A percentile compares a stretch with the other conserved stretches of the same genome.
These are phyloP conservation scores for Candida coleopterorum DNA, from an alignment of 805 yeast genomes.

Conservation along the genomic window DNA sequence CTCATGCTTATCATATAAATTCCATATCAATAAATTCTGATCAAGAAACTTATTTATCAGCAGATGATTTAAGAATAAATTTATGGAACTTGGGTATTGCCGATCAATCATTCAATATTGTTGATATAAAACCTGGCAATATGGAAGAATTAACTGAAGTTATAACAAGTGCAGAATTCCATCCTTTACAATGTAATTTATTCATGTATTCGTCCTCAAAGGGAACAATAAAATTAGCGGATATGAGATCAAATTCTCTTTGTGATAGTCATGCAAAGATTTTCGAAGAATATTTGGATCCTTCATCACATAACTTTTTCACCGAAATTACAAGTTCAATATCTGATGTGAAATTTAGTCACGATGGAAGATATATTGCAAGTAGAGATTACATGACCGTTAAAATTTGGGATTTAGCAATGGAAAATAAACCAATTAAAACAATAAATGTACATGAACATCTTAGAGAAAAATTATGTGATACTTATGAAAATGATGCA, in stretches of 20 bases:
- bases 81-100: conserved; percentile 93
- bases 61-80: conserved; percentile 93
- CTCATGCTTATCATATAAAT: conserved; percentile 97
- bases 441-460: conserved; percentile 96
- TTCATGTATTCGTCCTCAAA: conserved; percentile 94
- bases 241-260: conserved; percentile 92
- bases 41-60: conserved; percentile 88
- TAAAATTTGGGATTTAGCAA: conserved; percentile 95
- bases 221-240: conserved; percentile 92
- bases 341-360: conserved; percentile 87
- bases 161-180: conserved; percentile 94
- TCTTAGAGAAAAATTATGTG: conserved; percentile 87
- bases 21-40: conserved; percentile 92
- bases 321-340: conserved; percentile 95
- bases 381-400: conserved; percentile 96
- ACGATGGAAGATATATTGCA: conserved; percentile 92
- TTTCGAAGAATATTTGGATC: conserved; percentile 91
- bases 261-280: conserved; percentile 87
- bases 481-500: conserved; percentile 97
- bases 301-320: conserved; percentile 88
- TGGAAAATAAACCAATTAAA: conserved; percentile 93
- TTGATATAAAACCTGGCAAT: conserved; percentile 94
- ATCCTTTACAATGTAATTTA: conserved; percentile 85
- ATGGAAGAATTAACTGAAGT: conserved; percentile 99
- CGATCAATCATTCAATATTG: conserved; percentile 93